Percentiles rank a stretch among this genome's conserved stretches.
Evolutionary conservation across 768 basidiomycete species (phyloP).

Genomic region (Tricholoma terreum): DNA sequence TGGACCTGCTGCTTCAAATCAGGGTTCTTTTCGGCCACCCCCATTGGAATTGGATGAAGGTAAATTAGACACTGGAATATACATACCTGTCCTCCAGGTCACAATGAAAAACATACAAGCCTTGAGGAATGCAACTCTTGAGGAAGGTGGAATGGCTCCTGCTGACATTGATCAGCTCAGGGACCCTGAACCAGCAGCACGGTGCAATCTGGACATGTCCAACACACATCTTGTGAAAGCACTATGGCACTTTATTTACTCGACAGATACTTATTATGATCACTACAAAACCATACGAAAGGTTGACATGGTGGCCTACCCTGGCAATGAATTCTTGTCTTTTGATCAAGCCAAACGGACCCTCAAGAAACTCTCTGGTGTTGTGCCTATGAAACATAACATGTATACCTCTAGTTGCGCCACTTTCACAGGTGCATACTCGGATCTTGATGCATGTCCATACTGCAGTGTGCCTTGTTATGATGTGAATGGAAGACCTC

Average conservation of each 20-base stretch:
- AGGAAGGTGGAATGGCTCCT: neutral
- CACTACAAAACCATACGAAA: conserved; percentile 6
- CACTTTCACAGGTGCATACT: conserved; percentile 5
- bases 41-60: neutral
- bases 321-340: conserved; percentile 3
- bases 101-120: neutral
- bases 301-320: conserved; percentile 8
- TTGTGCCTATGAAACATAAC: conserved; percentile 2
- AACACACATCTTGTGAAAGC: neutral
- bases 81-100: neutral
- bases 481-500: neutral
- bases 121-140: too few species aligned
- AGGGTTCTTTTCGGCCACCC: neutral
- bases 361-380: conserved; percentile 12
- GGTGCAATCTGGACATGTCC: neutral
- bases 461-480: neutral
- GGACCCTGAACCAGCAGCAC: neutral
- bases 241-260: neutral
- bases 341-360: conserved; percentile 7
- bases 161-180: neutral
- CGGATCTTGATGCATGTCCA: neutral
- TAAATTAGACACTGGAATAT: neutral
- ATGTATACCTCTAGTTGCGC: neutral
- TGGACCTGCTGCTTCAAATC: neutral
- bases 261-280: neutral